phyloP scores from a whole-genome alignment of 2,329 filamentous ascomycete species.

The Phialophora chinensis region DNA sequence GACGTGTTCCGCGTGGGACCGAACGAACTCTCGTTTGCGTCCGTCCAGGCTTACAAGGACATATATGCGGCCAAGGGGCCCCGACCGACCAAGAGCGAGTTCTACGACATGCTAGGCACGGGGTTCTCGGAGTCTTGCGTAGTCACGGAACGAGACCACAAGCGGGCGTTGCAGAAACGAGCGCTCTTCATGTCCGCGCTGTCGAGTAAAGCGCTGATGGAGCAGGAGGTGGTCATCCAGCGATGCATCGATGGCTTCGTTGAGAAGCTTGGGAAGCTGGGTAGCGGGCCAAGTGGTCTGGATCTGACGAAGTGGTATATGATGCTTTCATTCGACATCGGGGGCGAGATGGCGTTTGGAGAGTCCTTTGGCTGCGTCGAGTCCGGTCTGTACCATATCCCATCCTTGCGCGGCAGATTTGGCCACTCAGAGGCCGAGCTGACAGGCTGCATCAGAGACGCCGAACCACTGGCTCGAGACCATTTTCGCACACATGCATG shows the following conservation, averaged over 20 bases:
- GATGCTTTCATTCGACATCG: slow-evolving; percentile 43
- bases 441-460: background rate
- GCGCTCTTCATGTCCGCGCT: slow-evolving; percentile 35
- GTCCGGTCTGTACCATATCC: background rate
- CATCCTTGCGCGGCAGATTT: slow-evolving; percentile 39
- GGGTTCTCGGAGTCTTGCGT: slow-evolving; percentile 43
- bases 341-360: slow-evolving; percentile 44
- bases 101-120: slow-evolving; percentile 38
- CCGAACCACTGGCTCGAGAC: background rate
- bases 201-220: slow-evolving; percentile 44
- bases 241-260: slow-evolving; percentile 26
- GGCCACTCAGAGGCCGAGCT: background rate
- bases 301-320: background rate
- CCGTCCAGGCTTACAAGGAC: slow-evolving; percentile 22
- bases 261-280: slow-evolving; percentile 21
- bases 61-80: slow-evolving; percentile 6
- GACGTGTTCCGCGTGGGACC: background rate
- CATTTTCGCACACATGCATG: background rate
- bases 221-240: slow-evolving; percentile 43
- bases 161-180: background rate
- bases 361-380: slow-evolving; percentile 44
- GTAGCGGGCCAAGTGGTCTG: background rate
- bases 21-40: background rate
- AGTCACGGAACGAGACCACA: slow-evolving; percentile 36
- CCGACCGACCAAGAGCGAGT: background rate